Evolutionary conservation across 352 stramenopile genomes (phyloP), one percentile per base, ranked within the genome.

Genomic region (Phytophthora tentaculata): DNA sequence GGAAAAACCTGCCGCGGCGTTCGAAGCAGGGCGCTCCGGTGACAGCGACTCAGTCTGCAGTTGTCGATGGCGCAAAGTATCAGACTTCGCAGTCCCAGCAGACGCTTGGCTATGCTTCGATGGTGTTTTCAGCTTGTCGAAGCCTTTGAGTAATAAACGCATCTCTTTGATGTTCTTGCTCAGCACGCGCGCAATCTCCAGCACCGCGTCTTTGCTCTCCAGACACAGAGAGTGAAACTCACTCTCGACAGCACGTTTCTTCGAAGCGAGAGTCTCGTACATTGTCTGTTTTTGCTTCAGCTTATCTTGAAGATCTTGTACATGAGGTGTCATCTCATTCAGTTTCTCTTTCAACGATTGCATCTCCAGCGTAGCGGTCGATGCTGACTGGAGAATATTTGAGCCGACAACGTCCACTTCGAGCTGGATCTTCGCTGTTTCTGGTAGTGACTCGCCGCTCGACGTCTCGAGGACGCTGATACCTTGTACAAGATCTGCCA

Each of bases 401-500:
- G 67, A 67, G 0, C 80, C 81, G 10, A 80, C 55, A 49, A 48
- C 39, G 63, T 88, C 67, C n/a, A 89, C 81, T 59, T 87, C 77
- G n/a, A 89, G 59, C 22, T 83, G 66, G 7, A 73, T 58, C 1
- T 65, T 35, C 3, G 10, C 28, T 6, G 53, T 26, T 32, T 54
- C 41, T 22, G 52, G 43, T 14, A 52, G 44, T 3, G 35, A 7
- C 13, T 83, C 77, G 3, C 67, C 41, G 6, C 53, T 76, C 20
- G 80, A 89, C 20, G 76, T 83, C 50, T 89, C 80, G 28, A 84
- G 63, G 14, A 86, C 66, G 55, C 69, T 77, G 22, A 87, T 66
- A 44, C 80, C 80, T 37, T 89, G 76, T 20, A 89, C 78, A 53
- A 89, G 72, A 56, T 89, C 79, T 2, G 60, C 69, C 19, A 88